A percentile compares a stretch with the other conserved stretches of the same genome.
Evolutionary conservation across 2,329 filamentous ascomycete genomes (phyloP).

Genomic region (Trichophyton benhamiae): DNA sequence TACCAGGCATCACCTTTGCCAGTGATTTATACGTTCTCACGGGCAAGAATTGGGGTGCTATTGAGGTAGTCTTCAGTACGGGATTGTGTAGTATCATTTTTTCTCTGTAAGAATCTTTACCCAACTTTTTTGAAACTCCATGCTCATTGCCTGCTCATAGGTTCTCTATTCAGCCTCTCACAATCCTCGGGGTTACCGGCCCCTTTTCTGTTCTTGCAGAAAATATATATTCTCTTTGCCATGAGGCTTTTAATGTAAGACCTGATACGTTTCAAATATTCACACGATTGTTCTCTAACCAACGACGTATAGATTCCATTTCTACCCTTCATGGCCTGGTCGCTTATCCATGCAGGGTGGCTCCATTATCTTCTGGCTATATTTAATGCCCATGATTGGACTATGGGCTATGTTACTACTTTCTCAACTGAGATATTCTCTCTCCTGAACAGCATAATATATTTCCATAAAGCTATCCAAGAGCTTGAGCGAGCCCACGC

Average conservation of each 20-base stretch:
- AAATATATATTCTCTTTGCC: constrained; percentile 48
- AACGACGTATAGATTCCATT: constrained; percentile 40
- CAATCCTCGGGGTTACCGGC: constrained; percentile 53
- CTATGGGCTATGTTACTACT: constrained; percentile 56
- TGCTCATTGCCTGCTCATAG: neutral
- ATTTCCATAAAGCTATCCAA: constrained; percentile 55
- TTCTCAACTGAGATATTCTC: constrained; percentile 57
- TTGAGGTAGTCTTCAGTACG: constrained; percentile 56
- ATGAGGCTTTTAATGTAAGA: constrained; percentile 42
- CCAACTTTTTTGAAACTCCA: neutral
- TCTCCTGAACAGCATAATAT: constrained; percentile 54
- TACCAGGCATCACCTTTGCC: constrained; percentile 56
- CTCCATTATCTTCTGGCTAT: constrained; percentile 53
- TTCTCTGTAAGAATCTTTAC: constrained; percentile 35
- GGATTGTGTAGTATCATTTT: constrained; percentile 53
- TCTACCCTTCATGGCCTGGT: constrained; percentile 57
- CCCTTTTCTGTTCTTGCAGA: constrained; percentile 46
- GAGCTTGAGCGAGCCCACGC: constrained; percentile 49
- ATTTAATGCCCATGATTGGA: constrained; percentile 58
- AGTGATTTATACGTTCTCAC: constrained; percentile 52
- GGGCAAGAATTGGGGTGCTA: constrained; percentile 52
- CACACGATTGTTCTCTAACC: neutral
- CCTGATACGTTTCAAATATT: neutral
- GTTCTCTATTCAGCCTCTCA: constrained; percentile 48
- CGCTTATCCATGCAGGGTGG: constrained; percentile 53